Base-by-base conservation (phyloP, 345 rosid genomes). In the Linum lewisii region DNA sequence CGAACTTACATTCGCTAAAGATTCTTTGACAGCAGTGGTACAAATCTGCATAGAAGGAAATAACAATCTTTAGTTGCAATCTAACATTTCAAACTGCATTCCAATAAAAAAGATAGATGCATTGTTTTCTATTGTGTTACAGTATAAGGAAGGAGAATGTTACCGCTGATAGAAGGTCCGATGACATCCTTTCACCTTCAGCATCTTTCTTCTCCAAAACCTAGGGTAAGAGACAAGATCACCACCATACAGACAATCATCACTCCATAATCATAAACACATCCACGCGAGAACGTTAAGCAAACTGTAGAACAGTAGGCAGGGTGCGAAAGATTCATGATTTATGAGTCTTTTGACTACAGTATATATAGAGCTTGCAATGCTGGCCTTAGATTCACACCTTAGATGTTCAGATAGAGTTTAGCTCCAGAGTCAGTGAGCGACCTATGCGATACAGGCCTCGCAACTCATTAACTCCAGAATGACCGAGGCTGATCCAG, bases 1-100 rank as follows among this genome's bases (percentile, higher is more conserved):
- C 70, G 57, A 59, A 59, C 96, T 90, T 82, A 90, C 97, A 85
- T 81, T 84, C 74, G 84, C 82, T 75, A 94, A 75, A 53, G 97
- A 85, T 79, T 87, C 97, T 75, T 72, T 81, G 65, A 85, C 94
- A 63, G 87, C 93, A 1, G 84, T 78, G 66, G 88, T 74, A 70
- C 95, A 94, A 24, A 94, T 78, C 99, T 93, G 85, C 81, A 72
- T 5, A 15, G 5, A 54, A 62, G 73, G 2, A 51, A 3, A 53
- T 13, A 52, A 58, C 23, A 0, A 21, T 2, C 22, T 16, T 57
- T 14, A 51, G 51, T 58, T 20, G 61, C 13, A 26, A 18, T 47
- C 47, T 42, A 57, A n/a, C 14, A 58, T 42, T 38, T 29, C 36
- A 38, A 38, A 38, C 24, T 25, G 20, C 34, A 24, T 22, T 34